Percentiles rank a stretch among this genome's conserved stretches.
phyloP scores from a whole-genome alignment of 768 basidiomycete genomes.

The Mycena albidolilacea region DNA sequence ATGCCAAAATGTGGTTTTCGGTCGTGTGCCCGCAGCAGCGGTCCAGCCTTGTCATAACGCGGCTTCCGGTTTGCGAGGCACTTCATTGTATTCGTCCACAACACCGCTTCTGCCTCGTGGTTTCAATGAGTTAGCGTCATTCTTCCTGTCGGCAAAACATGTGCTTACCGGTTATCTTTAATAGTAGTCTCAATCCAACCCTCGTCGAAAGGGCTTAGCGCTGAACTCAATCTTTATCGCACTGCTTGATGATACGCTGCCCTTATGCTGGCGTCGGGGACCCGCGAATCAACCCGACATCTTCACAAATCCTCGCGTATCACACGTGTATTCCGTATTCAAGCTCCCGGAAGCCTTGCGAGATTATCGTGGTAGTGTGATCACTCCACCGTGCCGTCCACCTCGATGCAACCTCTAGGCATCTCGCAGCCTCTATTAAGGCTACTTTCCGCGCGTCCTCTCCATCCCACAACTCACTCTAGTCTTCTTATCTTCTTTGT shows the following conservation, averaged over 20 bases:
- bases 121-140: conserved; percentile 22
- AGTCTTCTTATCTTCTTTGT: background rate
- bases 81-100: background rate
- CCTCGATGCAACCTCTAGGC: conserved; percentile 39
- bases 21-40: too few relatives aligned
- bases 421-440: conserved; percentile 32
- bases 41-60: background rate
- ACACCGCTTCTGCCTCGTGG: conserved; percentile 32
- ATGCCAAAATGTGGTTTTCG: too few relatives aligned
- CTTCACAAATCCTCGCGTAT: background rate
- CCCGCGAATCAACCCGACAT: background rate
- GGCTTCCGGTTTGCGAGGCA: background rate
- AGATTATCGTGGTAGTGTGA: conserved; percentile 38
- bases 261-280: background rate
- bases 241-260: background rate
- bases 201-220: background rate
- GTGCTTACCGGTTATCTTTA: conserved; percentile 25
- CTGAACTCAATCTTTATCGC: background rate
- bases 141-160: conserved; percentile 11
- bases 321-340: conserved; percentile 26
- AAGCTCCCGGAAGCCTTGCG: conserved; percentile 28
- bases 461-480: background rate
- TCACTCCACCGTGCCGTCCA: conserved; percentile 14
- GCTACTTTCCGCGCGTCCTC: background rate
- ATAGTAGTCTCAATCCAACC: background rate